Base-by-base conservation (phyloP, 2,329 filamentous ascomycete genomes). In the Chalaropsis thielavioides region DNA sequence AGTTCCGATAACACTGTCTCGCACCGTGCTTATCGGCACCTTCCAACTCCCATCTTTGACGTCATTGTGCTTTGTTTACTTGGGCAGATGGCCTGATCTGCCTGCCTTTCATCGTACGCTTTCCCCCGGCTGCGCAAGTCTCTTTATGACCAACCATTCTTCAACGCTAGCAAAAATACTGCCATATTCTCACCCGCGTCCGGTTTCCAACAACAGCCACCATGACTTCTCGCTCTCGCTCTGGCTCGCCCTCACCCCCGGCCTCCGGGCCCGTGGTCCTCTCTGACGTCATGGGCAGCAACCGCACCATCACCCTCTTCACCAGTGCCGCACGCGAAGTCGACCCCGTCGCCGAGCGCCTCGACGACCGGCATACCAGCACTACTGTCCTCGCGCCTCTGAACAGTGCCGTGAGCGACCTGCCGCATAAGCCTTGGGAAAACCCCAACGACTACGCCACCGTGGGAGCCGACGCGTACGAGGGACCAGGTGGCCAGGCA, bases 361-460 rank as follows among this genome's bases (percentile, higher is more conserved):
- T 97, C 15, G 82, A 88, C 70, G 82, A 90, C 72, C 74, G 79
- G 0, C 72, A 76, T 0, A 75, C 81, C 66, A 92, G 92, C 73
- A 89, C 89, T 17, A 96, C 91, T 1, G 85, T 97, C 27, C 83
- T 97, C 2, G 92, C 92, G 4, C 94, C 94, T 0, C 78, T 89
- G 64, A 97, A 99, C 78, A 84, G 82, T 19, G 90, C 86, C 2
- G 84, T 99, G 71, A 87, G 88, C 69, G 77, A 75, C 0, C 78
- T 97, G 27, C 89, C 91, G 0, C 81, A 87, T 63, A 97, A 96
- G 74, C 92, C 92, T 0, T 95, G 90, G 90, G 89, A 88, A 70
- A 79, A 92, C 68, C 83, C 88, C 0, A 75, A 80, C 63, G 91
- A 96, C 69, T 92, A 94, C 73, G 76, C 79, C 2, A 74, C 74